These are phyloP conservation scores for Fusarium sp. DNA, from an alignment of 2,329 filamentous ascomycete genomes.

Conservation along the genomic window DNA sequence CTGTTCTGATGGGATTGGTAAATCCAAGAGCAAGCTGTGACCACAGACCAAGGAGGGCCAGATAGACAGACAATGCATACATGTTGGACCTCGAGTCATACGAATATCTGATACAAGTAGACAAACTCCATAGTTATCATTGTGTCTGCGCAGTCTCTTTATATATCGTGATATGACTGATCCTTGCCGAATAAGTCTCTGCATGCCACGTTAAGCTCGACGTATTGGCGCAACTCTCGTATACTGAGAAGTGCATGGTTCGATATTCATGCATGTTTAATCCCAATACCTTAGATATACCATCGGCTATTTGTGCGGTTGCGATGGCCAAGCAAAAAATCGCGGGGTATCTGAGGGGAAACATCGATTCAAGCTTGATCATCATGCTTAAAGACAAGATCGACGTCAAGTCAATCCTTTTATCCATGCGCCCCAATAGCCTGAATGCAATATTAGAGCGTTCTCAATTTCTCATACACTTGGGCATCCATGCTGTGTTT, in stretches of 20 bases:
- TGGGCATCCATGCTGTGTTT: too few relatives aligned
- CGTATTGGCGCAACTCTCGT: too few relatives aligned
- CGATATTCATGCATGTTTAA: not conserved
- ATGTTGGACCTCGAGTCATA: not conserved
- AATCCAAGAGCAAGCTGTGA: conserved; percentile 1
- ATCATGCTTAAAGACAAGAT: not conserved
- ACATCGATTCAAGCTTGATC: not conserved
- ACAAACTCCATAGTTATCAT: not conserved
- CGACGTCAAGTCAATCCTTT: not conserved
- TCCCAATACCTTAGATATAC: too few relatives aligned
- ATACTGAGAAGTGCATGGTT: not conserved
- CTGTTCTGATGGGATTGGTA: conserved; percentile 3
- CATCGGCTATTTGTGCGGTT: conserved; percentile 1
- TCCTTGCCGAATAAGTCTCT: too few relatives aligned
- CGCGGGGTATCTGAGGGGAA: conserved; percentile 6
- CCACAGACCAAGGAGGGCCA: not conserved
- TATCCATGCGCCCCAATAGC: conserved; percentile 5
- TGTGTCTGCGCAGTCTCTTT: not conserved
- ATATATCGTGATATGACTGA: not conserved
- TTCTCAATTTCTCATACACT: too few relatives aligned
- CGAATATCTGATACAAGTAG: too few relatives aligned
- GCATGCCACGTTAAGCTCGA: too few relatives aligned
- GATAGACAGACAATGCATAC: not conserved
- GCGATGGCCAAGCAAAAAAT: not conserved
- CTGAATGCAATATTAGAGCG: too few relatives aligned